Conservation (phyloP, 2,329 filamentous ascomycete species). For the Metarhizium album region DNA sequence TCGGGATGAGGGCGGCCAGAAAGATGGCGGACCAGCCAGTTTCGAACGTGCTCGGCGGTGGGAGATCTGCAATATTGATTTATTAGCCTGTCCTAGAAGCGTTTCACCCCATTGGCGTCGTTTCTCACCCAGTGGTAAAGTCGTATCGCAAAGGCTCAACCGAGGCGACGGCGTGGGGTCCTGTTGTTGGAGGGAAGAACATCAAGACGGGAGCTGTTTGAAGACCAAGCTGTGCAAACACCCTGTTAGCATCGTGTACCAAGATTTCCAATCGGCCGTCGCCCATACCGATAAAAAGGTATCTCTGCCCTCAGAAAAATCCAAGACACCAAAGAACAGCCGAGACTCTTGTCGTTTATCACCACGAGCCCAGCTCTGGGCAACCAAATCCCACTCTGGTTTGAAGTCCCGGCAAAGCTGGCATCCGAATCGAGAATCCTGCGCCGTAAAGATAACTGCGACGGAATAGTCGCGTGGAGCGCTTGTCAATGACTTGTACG, state of each 20-base stretch:
- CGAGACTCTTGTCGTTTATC: conserved; percentile 64
- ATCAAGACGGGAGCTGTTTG: conserved; percentile 90
- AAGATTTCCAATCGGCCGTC: neutral
- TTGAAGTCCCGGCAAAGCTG: conserved; percentile 82
- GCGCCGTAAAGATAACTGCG: conserved; percentile 74
- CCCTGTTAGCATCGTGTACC: neutral
- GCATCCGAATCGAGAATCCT: conserved; percentile 76
- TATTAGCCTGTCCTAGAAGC: neutral
- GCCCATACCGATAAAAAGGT: conserved; percentile 72
- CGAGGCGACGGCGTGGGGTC: conserved; percentile 63
- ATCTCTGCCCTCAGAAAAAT: conserved; percentile 75
- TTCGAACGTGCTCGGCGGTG: conserved; percentile 65
- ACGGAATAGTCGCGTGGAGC: conserved; percentile 75
- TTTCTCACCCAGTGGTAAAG: conserved; percentile 64
- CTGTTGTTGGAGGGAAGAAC: conserved; percentile 75
- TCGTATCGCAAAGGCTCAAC: conserved; percentile 68
- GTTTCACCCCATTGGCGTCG: neutral
- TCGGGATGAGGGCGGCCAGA: conserved; percentile 66
- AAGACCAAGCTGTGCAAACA: conserved; percentile 58
- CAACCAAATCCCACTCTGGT: conserved; percentile 83
- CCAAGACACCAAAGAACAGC: conserved; percentile 71
- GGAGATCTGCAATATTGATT: conserved; percentile 42
- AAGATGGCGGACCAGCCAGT: conserved; percentile 70
- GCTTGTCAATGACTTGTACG: conserved; percentile 65
- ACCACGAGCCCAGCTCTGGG: conserved; percentile 77